A percentile compares a stretch with the other conserved stretches of the same genome.
phyloP scores from a whole-genome alignment of 768 basidiomycete genomes.

The Trametes maxima region DNA sequence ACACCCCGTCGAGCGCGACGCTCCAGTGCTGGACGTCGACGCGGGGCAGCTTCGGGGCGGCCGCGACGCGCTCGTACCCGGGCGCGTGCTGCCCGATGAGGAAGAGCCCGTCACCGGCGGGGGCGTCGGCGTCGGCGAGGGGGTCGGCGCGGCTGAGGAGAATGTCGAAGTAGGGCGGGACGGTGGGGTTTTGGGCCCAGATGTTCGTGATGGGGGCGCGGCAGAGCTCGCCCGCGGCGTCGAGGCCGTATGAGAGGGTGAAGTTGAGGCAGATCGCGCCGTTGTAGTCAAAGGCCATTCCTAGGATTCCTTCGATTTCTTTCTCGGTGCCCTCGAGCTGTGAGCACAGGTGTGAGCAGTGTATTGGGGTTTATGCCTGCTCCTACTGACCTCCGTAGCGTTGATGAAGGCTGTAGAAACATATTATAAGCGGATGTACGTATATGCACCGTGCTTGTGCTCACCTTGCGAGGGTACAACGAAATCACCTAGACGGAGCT shows the following conservation, averaged over 20 bases:
- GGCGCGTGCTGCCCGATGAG: conserved; percentile 29
- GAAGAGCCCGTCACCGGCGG: conserved; percentile 27
- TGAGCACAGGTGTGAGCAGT: not conserved
- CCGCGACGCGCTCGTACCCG: conserved; percentile 18
- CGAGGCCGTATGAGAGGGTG: conserved; percentile 4
- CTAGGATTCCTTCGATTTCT: conserved; percentile 57
- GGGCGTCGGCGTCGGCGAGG: conserved; percentile 9
- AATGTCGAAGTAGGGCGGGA: conserved; percentile 30
- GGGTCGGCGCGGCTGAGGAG: conserved; percentile 26
- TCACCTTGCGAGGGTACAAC: conserved; percentile 65
- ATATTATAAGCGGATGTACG: conserved; percentile 42
- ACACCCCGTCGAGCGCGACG: conserved; percentile 34
- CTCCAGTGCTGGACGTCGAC: conserved; percentile 27
- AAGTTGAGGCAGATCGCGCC: conserved; percentile 64
- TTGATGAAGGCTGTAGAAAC: conserved; percentile 37
- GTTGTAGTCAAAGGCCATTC: conserved; percentile 70
- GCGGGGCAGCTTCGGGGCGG: conserved; percentile 40
- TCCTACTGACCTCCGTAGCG: not conserved
- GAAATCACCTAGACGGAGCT: conserved; percentile 39
- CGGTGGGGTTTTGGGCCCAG: conserved; percentile 26
- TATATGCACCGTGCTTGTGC: conserved; percentile 58
- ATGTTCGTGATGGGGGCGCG: conserved; percentile 26
- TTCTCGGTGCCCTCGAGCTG: not conserved
- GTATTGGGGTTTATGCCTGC: not conserved
- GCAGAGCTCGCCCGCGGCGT: conserved; percentile 16